A percentile compares a stretch with the other conserved stretches of the same genome.
Evolutionary conservation across 164 flowering plant genomes (phyloP).

Genomic region (Pachysandra terminalis): DNA sequence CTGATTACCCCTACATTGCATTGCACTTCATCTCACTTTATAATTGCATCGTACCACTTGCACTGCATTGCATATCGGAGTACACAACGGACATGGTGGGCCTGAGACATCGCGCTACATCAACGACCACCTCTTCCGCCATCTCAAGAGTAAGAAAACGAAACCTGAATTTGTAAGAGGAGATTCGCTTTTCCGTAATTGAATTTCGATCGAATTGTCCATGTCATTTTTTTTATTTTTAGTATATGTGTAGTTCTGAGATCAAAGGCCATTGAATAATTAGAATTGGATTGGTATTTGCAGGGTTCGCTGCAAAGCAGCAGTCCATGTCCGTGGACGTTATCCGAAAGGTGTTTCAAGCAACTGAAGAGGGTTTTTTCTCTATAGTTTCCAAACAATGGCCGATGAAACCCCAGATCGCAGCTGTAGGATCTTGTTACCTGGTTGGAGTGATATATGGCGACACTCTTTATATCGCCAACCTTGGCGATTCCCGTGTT

Average conservation of each 20-base stretch:
- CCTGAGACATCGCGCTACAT: constrained; percentile 79
- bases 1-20: too few species aligned
- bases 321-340: constrained; percentile 68
- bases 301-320: constrained; percentile 65
- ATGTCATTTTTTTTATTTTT: too few species aligned
- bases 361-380: constrained; percentile 82
- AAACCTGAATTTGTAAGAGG: neutral
- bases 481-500: constrained; percentile 81
- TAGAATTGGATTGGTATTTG: constrained; percentile 10
- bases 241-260: neutral
- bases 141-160: constrained; percentile 61
- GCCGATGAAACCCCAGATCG: constrained; percentile 74
- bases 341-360: constrained; percentile 68
- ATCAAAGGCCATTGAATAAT: neutral
- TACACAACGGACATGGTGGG: constrained; percentile 89
- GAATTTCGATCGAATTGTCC: too few species aligned
- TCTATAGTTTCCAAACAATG: constrained; percentile 69
- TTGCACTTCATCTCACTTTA: too few species aligned
- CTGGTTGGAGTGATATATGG: constrained; percentile 59
- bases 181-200: neutral
- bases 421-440: constrained; percentile 89
- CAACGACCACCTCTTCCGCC: constrained; percentile 61
- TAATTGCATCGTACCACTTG: too few species aligned
- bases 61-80: too few species aligned
- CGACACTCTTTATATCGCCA: constrained; percentile 72